Evolutionary conservation across 2,329 filamentous ascomycete genomes (phyloP).

Genomic region (Pezicula rhizophila): DNA sequence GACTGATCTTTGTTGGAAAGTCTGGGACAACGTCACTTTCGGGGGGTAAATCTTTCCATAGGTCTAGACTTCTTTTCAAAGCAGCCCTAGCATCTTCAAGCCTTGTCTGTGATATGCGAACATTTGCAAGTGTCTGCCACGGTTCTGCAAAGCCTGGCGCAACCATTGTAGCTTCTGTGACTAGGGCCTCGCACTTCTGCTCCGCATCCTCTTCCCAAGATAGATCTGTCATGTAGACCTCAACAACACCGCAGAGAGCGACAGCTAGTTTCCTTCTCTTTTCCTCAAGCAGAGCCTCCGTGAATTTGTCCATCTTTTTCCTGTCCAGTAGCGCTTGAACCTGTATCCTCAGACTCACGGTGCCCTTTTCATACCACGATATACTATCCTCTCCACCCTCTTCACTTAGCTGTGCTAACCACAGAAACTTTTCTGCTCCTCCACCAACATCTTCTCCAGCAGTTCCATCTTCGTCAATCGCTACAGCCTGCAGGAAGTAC

Average conservation of each 20-base stretch:
- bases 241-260: slow-evolving; percentile 87
- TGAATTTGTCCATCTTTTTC: slow-evolving; percentile 36
- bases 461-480: slow-evolving; percentile 69
- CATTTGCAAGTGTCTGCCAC: slow-evolving; percentile 91
- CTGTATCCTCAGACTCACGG: slow-evolving; percentile 63
- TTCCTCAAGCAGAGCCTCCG: slow-evolving; percentile 47
- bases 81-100: slow-evolving; percentile 75
- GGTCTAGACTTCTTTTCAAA: slow-evolving; percentile 68
- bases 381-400: slow-evolving; percentile 62
- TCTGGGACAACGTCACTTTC: slow-evolving; percentile 71
- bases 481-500: slow-evolving; percentile 67
- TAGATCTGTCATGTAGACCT: slow-evolving; percentile 98
- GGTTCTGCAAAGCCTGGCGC: slow-evolving; percentile 78
- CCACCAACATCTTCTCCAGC: slow-evolving; percentile 67
- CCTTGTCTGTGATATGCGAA: slow-evolving; percentile 82
- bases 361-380: slow-evolving; percentile 64
- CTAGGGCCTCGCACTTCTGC: slow-evolving; percentile 74
- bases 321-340: slow-evolving; percentile 57
- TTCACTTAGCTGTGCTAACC: slow-evolving; percentile 83
- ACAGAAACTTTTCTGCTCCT: slow-evolving; percentile 89
- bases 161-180: slow-evolving; percentile 85
- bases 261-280: slow-evolving; percentile 79
- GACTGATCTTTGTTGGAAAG: slow-evolving; percentile 77
- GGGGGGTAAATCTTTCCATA: slow-evolving; percentile 77
- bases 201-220: slow-evolving; percentile 92